Evolutionary conservation across 768 basidiomycete species (phyloP).

Genomic region (Mycena rosella): DNA sequence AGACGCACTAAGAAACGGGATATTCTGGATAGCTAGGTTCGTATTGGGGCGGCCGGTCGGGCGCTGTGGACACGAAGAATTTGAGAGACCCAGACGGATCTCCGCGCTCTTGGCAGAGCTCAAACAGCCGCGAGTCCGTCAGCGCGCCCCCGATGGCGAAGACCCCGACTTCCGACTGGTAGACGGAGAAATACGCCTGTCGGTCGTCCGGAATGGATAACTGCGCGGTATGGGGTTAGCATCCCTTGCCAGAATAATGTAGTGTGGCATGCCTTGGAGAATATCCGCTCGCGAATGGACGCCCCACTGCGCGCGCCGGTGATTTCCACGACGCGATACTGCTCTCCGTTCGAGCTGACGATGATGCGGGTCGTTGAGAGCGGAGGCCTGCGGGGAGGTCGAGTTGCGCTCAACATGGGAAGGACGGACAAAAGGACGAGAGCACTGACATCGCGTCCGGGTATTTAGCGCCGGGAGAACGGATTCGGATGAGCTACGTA

Average conservation of each 20-base stretch:
- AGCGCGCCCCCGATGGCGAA: slow-evolving; percentile 57
- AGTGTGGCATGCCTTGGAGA: slow-evolving; percentile 53
- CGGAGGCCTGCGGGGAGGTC: slow-evolving; percentile 37
- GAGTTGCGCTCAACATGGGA: slow-evolving; percentile 19
- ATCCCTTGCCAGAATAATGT: not conserved
- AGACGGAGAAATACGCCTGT: slow-evolving; percentile 56
- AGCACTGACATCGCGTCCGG: slow-evolving; percentile 28
- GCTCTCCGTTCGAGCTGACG: slow-evolving; percentile 63
- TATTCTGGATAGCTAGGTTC: slow-evolving; percentile 33
- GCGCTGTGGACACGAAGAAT: slow-evolving; percentile 62
- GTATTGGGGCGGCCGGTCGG: slow-evolving; percentile 53
- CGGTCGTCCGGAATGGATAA: slow-evolving; percentile 58
- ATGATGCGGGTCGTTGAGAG: slow-evolving; percentile 58
- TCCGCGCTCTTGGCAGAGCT: slow-evolving; percentile 58
- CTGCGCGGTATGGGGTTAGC: slow-evolving; percentile 40
- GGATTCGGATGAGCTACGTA: slow-evolving; percentile 1
- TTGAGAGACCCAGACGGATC: slow-evolving; percentile 64
- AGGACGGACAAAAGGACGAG: not conserved
- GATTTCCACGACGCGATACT: slow-evolving; percentile 63
- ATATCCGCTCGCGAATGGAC: slow-evolving; percentile 60
- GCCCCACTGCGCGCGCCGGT: slow-evolving; percentile 60
- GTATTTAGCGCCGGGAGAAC: slow-evolving; percentile 7
- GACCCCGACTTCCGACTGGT: slow-evolving; percentile 62
- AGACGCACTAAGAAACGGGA: slow-evolving; percentile 17
- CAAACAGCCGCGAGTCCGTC: slow-evolving; percentile 54